These are phyloP conservation scores for Lasiodiplodia theobromae DNA, from an alignment of 2,329 filamentous ascomycete genomes.

Conservation along the genomic window DNA sequence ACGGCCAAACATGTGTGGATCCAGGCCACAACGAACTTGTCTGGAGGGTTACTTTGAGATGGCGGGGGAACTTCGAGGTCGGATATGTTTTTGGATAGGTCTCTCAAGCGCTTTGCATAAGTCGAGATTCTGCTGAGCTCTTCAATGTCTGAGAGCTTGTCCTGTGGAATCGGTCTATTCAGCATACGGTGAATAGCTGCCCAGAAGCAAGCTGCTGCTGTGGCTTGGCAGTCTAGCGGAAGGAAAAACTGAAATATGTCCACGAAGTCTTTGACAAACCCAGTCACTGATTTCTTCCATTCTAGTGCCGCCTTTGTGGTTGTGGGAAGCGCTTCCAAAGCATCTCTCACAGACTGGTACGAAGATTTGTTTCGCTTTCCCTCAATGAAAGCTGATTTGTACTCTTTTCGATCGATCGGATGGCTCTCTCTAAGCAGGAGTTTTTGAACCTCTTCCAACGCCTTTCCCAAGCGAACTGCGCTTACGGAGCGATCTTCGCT, in stretches of 20 bases:
- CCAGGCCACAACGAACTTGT: constrained; percentile 19
- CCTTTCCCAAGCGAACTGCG: neutral
- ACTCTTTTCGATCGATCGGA: constrained; percentile 7
- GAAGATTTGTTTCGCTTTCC: neutral
- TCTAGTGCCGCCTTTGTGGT: neutral
- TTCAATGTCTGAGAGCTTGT: neutral
- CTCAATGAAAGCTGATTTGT: constrained; percentile 8
- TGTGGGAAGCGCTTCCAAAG: neutral
- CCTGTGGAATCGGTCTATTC: neutral
- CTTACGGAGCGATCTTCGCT: neutral
- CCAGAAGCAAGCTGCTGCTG: constrained; percentile 4
- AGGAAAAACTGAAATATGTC: constrained; percentile 11
- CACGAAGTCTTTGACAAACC: neutral
- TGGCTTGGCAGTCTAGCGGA: constrained; percentile 1
- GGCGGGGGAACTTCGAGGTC: neutral
- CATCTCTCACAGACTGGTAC: neutral
- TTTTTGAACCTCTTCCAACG: constrained; percentile 15
- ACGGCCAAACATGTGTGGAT: constrained; percentile 18
- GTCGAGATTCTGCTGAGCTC: neutral
- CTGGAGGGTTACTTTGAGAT: constrained; percentile 2
- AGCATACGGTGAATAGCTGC: neutral
- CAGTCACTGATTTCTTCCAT: neutral
- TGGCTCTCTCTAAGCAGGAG: constrained; percentile 12
- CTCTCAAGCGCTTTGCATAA: neutral
- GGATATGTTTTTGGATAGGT: constrained; percentile 5